Evolutionary conservation across 176 grass and related monocot species (phyloP), one percentile per base, ranked within the genome.

Genomic region (Musa troglodytarum): DNA sequence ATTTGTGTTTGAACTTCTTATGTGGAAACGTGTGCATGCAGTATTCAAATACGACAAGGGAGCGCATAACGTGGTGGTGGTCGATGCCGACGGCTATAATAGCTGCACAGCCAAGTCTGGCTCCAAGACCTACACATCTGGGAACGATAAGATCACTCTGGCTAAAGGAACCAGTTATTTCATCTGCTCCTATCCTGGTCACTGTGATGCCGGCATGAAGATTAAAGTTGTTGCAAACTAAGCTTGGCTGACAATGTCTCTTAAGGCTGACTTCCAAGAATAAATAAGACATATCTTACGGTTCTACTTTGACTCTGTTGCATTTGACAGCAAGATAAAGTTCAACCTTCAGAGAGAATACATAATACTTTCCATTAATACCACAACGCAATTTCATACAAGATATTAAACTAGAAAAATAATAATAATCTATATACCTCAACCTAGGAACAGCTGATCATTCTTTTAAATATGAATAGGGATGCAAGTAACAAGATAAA

Each of bases 131-230:
- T 84, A 80, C 74, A 68, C 8, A 53, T 88, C 93, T 0, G 93
- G 93, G 10, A 87, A 54, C 17, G 87, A 96, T 69, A 78, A 22
- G 43, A 29, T 96, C 65, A 85, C 73, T 43, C 83, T 97, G 11
- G 43, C 34, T 22, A 11, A 70, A 8, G 90, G 90, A 51, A 73
- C 24, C 9, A 90, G 29, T 83, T 87, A 90, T 78, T 97, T 97
- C 88, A 85, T 97, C 85, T 92, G 87, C 86, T 68, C n/a, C 85
- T 12, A 83, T 65, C 71, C 76, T 43, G 67, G 86, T 20, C 87
- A 97, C 55, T 97, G 93, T n/a, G 21, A 63, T 6, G 49, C 66
- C 9, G 83, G 81, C 29, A 88, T 90, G 90, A 97, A 93, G 93
- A 92, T 97, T 65, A 68, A 72, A 76, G 77, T 90, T 68, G 84